Conservation (phyloP, 2,329 filamentous ascomycete species). For the Cercospora sesami region DNA sequence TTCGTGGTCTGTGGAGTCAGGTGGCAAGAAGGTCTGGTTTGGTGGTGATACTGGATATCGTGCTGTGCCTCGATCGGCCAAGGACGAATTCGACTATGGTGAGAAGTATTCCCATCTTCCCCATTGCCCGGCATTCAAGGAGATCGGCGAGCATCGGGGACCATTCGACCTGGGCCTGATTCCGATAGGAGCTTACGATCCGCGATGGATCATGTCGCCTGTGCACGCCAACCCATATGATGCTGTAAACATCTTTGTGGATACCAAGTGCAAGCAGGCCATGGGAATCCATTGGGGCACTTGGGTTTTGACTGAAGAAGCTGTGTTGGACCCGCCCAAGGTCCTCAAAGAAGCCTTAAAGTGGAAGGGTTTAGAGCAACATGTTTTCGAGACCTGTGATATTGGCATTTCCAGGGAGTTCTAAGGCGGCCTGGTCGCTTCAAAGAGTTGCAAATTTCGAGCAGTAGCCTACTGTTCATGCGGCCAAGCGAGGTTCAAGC, state of each 20-base stretch:
- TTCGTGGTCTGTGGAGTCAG: constrained; percentile 77
- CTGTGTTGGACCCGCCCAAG: constrained; percentile 77
- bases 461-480: neutral
- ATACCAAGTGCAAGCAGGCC: constrained; percentile 74
- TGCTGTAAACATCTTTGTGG: constrained; percentile 82
- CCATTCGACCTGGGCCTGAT: constrained; percentile 91
- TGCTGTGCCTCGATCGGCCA: constrained; percentile 65
- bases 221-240: constrained; percentile 88
- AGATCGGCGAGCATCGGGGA: constrained; percentile 77
- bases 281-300: constrained; percentile 89
- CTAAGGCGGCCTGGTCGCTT: neutral
- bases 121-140: constrained; percentile 76
- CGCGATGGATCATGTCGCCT: constrained; percentile 69
- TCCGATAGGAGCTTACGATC: constrained; percentile 86
- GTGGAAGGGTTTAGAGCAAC: constrained; percentile 65
- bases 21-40: constrained; percentile 79
- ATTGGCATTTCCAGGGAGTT: constrained; percentile 80
- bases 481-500: neutral
- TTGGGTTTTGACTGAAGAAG: constrained; percentile 83
- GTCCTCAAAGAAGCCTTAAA: constrained; percentile 70
- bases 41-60: constrained; percentile 87
- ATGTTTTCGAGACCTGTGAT: constrained; percentile 78
- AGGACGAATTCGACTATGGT: constrained; percentile 69
- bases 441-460: neutral
- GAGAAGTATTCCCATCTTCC: constrained; percentile 64